These are phyloP conservation scores for Chenopodium berlandieri DNA, from an alignment of 148 eudicot genomes.

Conservation along the genomic window DNA sequence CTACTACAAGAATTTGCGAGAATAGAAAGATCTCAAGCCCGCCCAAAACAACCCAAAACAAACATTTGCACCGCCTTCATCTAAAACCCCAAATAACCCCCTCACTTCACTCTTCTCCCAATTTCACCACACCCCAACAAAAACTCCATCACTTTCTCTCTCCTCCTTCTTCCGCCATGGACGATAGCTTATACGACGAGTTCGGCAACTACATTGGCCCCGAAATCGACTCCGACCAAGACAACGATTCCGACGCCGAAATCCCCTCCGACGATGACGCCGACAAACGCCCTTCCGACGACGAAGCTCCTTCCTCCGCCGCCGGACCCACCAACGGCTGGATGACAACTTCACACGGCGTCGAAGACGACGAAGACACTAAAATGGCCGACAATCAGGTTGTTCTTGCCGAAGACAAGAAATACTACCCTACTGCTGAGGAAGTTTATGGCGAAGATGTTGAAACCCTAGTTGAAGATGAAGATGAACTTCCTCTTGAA, in stretches of 20 bases:
- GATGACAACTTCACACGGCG: constrained; percentile 45
- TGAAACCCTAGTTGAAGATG: constrained; percentile 95
- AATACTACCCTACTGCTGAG: constrained; percentile 94
- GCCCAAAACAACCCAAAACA: neutral
- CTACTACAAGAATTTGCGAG: no score
- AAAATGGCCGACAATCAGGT: constrained; percentile 65
- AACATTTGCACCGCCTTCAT: constrained; percentile 1
- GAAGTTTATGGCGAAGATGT: constrained; percentile 98
- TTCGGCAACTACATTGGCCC: constrained; percentile 99
- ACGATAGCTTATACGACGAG: constrained; percentile 90
- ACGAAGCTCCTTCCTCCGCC: neutral
- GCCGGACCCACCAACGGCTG: constrained; percentile 66
- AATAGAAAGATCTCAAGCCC: no score
- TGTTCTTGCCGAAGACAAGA: constrained; percentile 90
- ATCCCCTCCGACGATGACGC: constrained; percentile 41
- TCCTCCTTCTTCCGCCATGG: constrained; percentile 47
- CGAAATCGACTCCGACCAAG: constrained; percentile 87
- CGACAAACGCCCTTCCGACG: constrained; percentile 14
- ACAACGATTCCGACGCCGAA: constrained; percentile 64
- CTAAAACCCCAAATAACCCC: constrained; percentile 12
- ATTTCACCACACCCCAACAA: neutral
- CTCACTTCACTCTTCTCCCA: neutral
- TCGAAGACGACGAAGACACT: constrained; percentile 53
- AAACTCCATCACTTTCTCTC: neutral
- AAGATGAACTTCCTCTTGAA: constrained; percentile 91